Evolutionary conservation across 177 flowering plant species (phyloP).

Genomic region (Vitis hybrid): DNA sequence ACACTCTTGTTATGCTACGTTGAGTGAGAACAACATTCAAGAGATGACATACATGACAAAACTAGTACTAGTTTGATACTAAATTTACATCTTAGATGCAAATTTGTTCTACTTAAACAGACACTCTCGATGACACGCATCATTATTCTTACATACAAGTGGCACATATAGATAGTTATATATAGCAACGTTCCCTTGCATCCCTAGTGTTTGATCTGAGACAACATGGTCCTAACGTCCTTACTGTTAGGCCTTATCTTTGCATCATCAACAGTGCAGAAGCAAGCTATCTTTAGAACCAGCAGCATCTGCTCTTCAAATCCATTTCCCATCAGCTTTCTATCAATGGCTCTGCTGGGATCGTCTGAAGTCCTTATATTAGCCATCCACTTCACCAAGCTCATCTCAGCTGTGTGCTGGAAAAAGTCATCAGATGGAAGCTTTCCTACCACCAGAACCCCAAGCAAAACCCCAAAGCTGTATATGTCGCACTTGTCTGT

Average conservation of each 20-base stretch:
- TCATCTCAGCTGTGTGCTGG: conserved; percentile 67
- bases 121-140: neutral
- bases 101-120: too few relatives aligned
- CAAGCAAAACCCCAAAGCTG: conserved; percentile 85
- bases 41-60: too few relatives aligned
- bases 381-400: conserved; percentile 83
- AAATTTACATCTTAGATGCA: too few relatives aligned
- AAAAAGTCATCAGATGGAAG: conserved; percentile 81
- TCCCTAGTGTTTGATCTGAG: conserved; percentile 56
- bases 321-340: conserved; percentile 60
- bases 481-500: conserved; percentile 93
- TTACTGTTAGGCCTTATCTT: conserved; percentile 88
- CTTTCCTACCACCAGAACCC: conserved; percentile 70
- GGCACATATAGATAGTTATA: neutral
- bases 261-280: conserved; percentile 81
- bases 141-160: neutral
- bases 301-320: conserved; percentile 79
- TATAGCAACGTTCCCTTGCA: neutral
- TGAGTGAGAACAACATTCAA: too few relatives aligned
- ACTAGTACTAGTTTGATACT: too few relatives aligned
- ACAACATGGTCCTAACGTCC: conserved; percentile 70
- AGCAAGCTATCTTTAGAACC: conserved; percentile 88
- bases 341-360: conserved; percentile 70
- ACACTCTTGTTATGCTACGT: too few relatives aligned
- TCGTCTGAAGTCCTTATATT: conserved; percentile 70